Evolutionary conservation across 805 yeast species (phyloP), one percentile per base, ranked within the genome.

Genomic region (Yamadazyma kitorensis): DNA sequence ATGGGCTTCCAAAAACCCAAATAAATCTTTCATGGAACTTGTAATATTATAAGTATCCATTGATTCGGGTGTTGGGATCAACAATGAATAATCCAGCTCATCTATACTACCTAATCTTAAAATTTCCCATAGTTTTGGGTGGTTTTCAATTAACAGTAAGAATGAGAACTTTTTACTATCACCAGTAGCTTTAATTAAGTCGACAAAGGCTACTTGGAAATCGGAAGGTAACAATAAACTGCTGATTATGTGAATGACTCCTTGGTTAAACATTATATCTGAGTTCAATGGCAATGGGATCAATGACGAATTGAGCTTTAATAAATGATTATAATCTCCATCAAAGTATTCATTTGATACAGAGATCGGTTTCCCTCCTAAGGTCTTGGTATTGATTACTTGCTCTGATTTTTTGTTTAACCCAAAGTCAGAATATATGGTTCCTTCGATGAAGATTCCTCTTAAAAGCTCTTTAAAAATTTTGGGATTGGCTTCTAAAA

Each of bases 191-290:
- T 46, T 44, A 6, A 87, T 59, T 33, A 89, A 64, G 35, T 86
- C 82, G 3, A 40, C 29, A 8, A 82, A 55, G 0, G 79, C 49
- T 3, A 89, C 72, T 5, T 66, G 54, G 19, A 89, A 54, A 16
- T 61, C 55, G 0, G 60, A 54, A 0, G 96, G 95, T 11, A 85
- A 59, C 3, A 75, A 43, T 1, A 85, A 64, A 4, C 69, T 55
- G 23, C 70, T 61, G 9, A 84, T 62, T 1, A 89, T 78, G 52
- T 86, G 96, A 1, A 84, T 76, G 0, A 89, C 95, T 1, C 98
- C 98, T 53, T 84, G 82, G 43, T 76, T 78, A 53, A 85, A 89
- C 10, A 89, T 51, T 5, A 86, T 72, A 52, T 89, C 96, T 1
- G 76, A 58, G 39, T 74, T 70, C 33, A 68, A 45, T 0, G 70